Evolutionary conservation across 805 yeast genomes (phyloP).

Genomic region (Lipomyces sp.): DNA sequence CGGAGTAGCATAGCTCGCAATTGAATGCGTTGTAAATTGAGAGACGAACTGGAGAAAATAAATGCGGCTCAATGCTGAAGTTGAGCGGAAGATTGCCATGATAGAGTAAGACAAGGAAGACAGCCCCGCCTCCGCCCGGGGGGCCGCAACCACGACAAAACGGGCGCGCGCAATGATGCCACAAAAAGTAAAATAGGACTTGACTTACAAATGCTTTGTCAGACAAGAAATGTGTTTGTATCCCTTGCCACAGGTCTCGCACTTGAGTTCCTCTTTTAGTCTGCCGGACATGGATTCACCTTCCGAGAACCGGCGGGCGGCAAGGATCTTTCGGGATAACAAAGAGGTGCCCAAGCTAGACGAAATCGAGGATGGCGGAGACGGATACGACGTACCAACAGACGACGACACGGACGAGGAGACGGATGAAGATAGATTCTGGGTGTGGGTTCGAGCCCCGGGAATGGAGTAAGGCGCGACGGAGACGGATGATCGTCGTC

Average conservation of each 20-base stretch:
- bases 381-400: slow-evolving; percentile 19
- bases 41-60: no score
- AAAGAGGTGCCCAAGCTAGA: slow-evolving; percentile 28
- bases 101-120: no score
- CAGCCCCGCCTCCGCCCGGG: no score
- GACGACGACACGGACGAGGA: slow-evolving; percentile 31
- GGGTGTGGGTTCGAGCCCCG: slow-evolving; percentile 28
- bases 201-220: slow-evolving; percentile 36
- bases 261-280: slow-evolving; percentile 78
- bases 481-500: slow-evolving; percentile 35
- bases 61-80: no score
- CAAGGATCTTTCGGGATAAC: slow-evolving; percentile 51
- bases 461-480: slow-evolving; percentile 37
- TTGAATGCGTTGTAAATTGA: no score
- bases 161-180: background rate
- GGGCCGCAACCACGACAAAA: no score
- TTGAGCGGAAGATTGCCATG: no score
- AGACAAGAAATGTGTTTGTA: slow-evolving; percentile 68
- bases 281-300: slow-evolving; percentile 75
- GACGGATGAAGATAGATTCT: slow-evolving; percentile 27
- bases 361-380: slow-evolving; percentile 29
- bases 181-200: slow-evolving; percentile 5
- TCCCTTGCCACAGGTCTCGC: slow-evolving; percentile 92
- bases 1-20: no score
- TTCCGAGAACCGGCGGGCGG: slow-evolving; percentile 79